Evolutionary conservation across 805 yeast species (phyloP).

Genomic region (Yarrowia sp.): DNA sequence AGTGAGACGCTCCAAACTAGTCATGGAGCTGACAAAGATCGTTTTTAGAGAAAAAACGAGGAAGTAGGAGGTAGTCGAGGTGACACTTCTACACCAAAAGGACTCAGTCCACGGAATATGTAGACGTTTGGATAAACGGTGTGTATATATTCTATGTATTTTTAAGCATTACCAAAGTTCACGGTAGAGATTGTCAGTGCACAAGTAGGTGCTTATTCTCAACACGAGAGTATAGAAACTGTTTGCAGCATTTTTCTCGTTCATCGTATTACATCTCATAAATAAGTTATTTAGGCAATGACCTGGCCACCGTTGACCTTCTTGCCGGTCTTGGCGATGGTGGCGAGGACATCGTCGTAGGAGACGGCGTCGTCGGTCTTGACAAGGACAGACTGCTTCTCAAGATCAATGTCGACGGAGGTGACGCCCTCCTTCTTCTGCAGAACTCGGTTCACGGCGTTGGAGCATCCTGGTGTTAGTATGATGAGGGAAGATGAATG

Average conservation of each 20-base stretch:
- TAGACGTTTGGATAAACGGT: slow-evolving; percentile 1
- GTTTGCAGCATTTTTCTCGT: too few relatives aligned
- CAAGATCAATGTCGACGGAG: slow-evolving; percentile 74
- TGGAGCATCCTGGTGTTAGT: slow-evolving; percentile 68
- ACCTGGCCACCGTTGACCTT: slow-evolving; percentile 71
- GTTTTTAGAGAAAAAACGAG: not conserved
- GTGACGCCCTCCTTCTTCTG: slow-evolving; percentile 75
- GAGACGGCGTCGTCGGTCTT: slow-evolving; percentile 60
- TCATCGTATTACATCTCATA: not conserved
- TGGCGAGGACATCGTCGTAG: slow-evolving; percentile 79
- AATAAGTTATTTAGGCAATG: slow-evolving; percentile 50
- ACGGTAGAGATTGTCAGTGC: too few relatives aligned
- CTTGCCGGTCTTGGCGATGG: slow-evolving; percentile 91
- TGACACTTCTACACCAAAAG: too few relatives aligned
- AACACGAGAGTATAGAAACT: too few relatives aligned
- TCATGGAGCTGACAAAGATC: slow-evolving; percentile 27
- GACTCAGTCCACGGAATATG: not conserved
- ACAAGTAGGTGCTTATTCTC: too few relatives aligned
- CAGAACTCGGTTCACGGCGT: slow-evolving; percentile 81
- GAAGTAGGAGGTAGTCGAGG: too few relatives aligned
- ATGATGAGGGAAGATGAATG: too few relatives aligned
- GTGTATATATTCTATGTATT: slow-evolving; percentile 16
- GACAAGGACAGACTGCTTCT: slow-evolving; percentile 82
- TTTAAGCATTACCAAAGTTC: not conserved
- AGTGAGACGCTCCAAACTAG: not conserved